Conservation (phyloP, 2,329 filamentous ascomycete species). For the Cercospora brassicicola region DNA sequence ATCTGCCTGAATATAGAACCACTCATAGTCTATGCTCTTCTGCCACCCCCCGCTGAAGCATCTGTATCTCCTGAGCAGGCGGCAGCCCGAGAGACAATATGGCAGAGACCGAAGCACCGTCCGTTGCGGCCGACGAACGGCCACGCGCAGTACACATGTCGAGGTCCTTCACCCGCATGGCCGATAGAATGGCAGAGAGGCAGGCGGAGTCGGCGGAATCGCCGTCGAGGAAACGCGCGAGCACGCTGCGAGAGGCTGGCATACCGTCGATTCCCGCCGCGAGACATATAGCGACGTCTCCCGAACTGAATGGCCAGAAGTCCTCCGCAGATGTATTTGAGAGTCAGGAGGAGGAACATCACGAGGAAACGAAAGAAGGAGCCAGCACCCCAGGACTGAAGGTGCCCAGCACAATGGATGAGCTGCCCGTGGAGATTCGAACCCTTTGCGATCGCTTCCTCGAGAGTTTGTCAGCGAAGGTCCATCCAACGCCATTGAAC, state of each 20-base stretch:
- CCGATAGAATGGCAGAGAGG: conserved; percentile 45
- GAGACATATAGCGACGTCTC: conserved; percentile 40
- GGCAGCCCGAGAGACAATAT: conserved; percentile 2
- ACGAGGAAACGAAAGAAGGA: conserved; percentile 34
- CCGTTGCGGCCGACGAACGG: conserved; percentile 20
- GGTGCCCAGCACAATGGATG: conserved; percentile 71
- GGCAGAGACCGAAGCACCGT: conserved; percentile 17
- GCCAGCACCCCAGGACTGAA: conserved; percentile 36
- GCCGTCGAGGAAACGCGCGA: conserved; percentile 46
- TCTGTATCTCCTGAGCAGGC: background rate
- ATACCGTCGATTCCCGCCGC: conserved; percentile 48
- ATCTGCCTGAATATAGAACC: conserved; percentile 13
- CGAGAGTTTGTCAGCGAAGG: conserved; percentile 82
- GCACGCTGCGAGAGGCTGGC: conserved; percentile 48
- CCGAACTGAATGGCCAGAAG: conserved; percentile 37
- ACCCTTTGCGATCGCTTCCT: conserved; percentile 91
- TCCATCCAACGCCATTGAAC: conserved; percentile 78
- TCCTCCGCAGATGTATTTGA: conserved; percentile 47
- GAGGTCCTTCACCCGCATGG: conserved; percentile 53
- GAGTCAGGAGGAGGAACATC: conserved; percentile 40
- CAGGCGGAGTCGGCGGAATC: conserved; percentile 40
- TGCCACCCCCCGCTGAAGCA: background rate
- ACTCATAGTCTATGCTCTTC: background rate
- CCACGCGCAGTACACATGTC: conserved; percentile 45
- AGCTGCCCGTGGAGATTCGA: conserved; percentile 89